phyloP scores from a whole-genome alignment of 805 yeast genomes.

The Pichia manshurica region DNA sequence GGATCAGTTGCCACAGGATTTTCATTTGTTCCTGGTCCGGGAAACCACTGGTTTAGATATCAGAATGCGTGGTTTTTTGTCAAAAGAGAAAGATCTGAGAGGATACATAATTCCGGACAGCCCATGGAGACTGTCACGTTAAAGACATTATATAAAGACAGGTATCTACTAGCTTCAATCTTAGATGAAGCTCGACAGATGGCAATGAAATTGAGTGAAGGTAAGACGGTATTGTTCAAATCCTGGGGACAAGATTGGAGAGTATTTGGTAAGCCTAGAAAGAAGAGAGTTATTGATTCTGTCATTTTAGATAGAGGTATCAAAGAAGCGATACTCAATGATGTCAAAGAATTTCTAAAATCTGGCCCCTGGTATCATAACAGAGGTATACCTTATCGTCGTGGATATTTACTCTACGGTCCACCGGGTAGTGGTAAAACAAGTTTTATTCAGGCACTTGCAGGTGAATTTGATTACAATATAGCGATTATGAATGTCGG shows the following conservation, averaged over 20 bases:
- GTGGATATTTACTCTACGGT: constrained; percentile 91
- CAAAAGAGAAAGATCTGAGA: constrained; percentile 84
- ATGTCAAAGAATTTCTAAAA: constrained; percentile 71
- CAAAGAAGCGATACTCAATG: constrained; percentile 57
- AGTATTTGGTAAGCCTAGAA: constrained; percentile 93
- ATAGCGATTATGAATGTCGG: constrained; percentile 89
- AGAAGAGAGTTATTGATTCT: constrained; percentile 75
- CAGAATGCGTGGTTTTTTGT: constrained; percentile 84
- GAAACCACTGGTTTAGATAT: constrained; percentile 81
- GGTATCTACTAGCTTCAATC: constrained; percentile 56
- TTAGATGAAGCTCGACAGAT: constrained; percentile 76
- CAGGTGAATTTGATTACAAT: constrained; percentile 93
- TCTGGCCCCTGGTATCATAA: constrained; percentile 90
- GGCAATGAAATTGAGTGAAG: constrained; percentile 80
- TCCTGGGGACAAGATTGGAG: constrained; percentile 99
- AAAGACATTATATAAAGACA: constrained; percentile 82
- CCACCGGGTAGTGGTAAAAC: constrained; percentile 99
- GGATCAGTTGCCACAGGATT: constrained; percentile 86
- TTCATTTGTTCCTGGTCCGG: constrained; percentile 95
- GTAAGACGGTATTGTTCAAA: constrained; percentile 88
- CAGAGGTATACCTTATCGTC: constrained; percentile 94
- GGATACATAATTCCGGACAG: constrained; percentile 83
- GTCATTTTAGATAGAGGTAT: constrained; percentile 80
- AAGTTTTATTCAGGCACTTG: constrained; percentile 90
- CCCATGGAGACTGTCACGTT: constrained; percentile 96